Evolutionary conservation across 352 stramenopile species (phyloP), one percentile per base, ranked within the genome.

Genomic region (Paralagenidium karlingii): DNA sequence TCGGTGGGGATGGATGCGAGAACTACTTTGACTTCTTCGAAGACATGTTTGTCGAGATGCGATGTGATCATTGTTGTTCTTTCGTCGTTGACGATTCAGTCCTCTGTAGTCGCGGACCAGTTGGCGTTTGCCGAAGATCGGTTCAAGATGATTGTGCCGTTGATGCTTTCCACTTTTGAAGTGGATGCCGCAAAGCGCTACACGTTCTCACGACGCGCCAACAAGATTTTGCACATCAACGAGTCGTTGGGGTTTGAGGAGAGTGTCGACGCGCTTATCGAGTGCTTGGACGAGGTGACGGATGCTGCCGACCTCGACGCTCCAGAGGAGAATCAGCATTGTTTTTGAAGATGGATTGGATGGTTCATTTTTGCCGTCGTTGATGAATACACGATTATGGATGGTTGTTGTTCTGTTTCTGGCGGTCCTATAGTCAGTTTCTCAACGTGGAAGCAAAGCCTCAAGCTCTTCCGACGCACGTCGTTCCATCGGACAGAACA

Each of bases 161-260:
- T 87, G 24, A 44, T 90, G 40, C 47, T 90, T 24, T 90, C 77
- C 32, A 39, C 82, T 24, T 70, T 85, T 32, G 65, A 59, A 3
- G 55, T 90, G 12, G 73, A 85, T 30, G 36, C 83, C 8, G 76
- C 73, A 20, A 82, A 85, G 43, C 66, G 70, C 8, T 90, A 90
- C 49, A 85, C 76, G 5, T 82, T 90, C 38, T 83, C 73, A 12
- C 58, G 76, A 3, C 82, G 67, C 20, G 49, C 79, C 32, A 50
- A 87, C 20, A 70, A 87, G n/a, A n/a, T n/a, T n/a, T n/a, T n/a
- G 30, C 76, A 90, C 33, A 83, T 90, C 40, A 87, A 87, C 40
- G 57, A 63, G 31, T 82, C 70, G 8, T 58, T 90, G 20, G 76
- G 76, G 21, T 87, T 75, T 33, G 59, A 78, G 13, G 66, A 90